Evolutionary conservation across 2,329 filamentous ascomycete species (phyloP).

Genomic region (Pyricularia pennisetigena): DNA sequence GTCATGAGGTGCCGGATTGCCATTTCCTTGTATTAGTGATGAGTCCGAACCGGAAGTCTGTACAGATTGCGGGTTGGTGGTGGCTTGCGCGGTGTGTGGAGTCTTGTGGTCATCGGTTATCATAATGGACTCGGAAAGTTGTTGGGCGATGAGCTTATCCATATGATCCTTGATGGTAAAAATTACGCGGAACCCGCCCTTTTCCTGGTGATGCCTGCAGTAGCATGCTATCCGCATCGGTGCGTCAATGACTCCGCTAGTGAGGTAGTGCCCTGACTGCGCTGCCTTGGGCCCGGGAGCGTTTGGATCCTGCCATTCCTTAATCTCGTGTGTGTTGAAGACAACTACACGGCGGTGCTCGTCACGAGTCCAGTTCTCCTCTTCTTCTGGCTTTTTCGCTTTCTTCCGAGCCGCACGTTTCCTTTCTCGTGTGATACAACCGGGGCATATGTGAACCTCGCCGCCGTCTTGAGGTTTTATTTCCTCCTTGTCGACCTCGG

Average conservation of each 20-base stretch:
- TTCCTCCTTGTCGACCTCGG: constrained; percentile 47
- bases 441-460: constrained; percentile 83
- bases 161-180: constrained; percentile 84
- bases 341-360: constrained; percentile 77
- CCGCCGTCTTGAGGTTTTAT: constrained; percentile 76
- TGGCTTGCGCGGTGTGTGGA: constrained; percentile 35
- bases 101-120: constrained; percentile 98
- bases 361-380: constrained; percentile 74
- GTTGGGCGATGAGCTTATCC: constrained; percentile 71
- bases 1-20: constrained; percentile 14
- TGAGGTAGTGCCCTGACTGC: constrained; percentile 17
- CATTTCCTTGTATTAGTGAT: background rate
- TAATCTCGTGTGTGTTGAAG: constrained; percentile 82
- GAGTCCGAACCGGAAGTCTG: constrained; percentile 3
- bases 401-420: constrained; percentile 91
- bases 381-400: constrained; percentile 84
- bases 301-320: constrained; percentile 60
- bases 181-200: constrained; percentile 84
- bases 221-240: constrained; percentile 97
- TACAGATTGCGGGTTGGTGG: constrained; percentile 5
- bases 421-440: constrained; percentile 85
- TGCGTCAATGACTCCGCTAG: constrained; percentile 46
- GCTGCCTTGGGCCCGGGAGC: constrained; percentile 31
- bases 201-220: constrained; percentile 90
- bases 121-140: constrained; percentile 81